Evolutionary conservation across 768 basidiomycete genomes (phyloP), one percentile per base, ranked within the genome.

Genomic region (Dentipellis sp.): DNA sequence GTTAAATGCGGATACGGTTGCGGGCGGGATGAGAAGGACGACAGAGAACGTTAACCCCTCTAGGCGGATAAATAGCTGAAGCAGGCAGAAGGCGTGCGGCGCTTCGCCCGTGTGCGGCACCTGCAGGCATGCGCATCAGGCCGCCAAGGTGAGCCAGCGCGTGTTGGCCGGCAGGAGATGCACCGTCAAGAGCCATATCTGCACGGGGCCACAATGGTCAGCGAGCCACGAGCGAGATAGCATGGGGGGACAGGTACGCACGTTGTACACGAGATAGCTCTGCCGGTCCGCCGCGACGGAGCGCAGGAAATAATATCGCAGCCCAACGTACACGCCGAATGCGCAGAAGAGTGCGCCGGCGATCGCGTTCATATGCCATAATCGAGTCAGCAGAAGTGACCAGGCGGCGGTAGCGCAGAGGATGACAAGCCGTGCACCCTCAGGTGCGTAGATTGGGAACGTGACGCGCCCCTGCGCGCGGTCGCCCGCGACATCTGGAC

Each of bases 401-500:
- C 40, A 42, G 40, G 40, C 40, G 3, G 40, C 14, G 3, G 19
- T 14, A 2, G 19, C 40, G 40, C 14, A 14, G 40, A 42, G 40
- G 14, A 42, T 42, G 40, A 14, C 14, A 4, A 14, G 19, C 14
- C 40, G 40, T 8, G 40, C 14, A 4, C 40, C 40, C 19, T 14
- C 40, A 9, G 40, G 40, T 2, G 19, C 14, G 14, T 42, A 14
- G 40, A 42, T 42, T 2, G 65, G 65, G 10, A 66, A 39, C 7
- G 65, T 66, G 3, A n/a, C 52, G 21, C 65, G 61, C 12, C 65
- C 65, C 12, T 55, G 57, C 10, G 50, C 23, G 19, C 47, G 35
- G 50, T 66, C 65, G 16, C 65, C 65, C 19, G 52, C 59, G 23
- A 61, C 56, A 47, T 66, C 65, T 2, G 58, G 61, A 50, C 65